Percentiles rank a stretch among this genome's conserved stretches.
Conservation (phyloP, 2,329 filamentous ascomycete genomes). For the Harringtonia lauricola region DNA sequence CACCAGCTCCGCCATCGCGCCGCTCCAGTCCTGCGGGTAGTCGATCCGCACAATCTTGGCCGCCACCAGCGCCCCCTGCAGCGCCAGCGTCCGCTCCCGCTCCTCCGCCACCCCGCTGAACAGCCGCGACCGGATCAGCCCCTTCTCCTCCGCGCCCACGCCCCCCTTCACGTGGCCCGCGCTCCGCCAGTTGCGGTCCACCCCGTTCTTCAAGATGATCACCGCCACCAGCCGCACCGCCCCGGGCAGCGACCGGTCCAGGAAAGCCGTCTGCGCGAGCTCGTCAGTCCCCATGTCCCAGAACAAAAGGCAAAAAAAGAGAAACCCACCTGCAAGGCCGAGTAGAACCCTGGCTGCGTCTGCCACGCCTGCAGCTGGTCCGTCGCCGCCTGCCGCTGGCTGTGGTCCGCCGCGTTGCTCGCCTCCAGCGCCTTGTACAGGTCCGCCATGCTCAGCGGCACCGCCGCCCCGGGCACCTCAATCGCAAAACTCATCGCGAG, state of each 20-base stretch:
- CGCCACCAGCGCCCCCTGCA: constrained; percentile 80
- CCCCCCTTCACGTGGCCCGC: constrained; percentile 48
- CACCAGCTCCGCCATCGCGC: constrained; percentile 49
- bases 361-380: constrained; percentile 68
- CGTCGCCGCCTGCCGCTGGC: constrained; percentile 54
- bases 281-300: not conserved
- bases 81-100: constrained; percentile 59
- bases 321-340: constrained; percentile 50
- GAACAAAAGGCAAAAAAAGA: not conserved
- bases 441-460: constrained; percentile 51
- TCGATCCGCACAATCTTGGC: constrained; percentile 86
- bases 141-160: constrained; percentile 64
- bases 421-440: constrained; percentile 54
- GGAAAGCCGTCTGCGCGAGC: constrained; percentile 55
- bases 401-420: constrained; percentile 50
- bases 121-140: constrained; percentile 61
- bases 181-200: constrained; percentile 86
- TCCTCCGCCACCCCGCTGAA: constrained; percentile 71
- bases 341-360: constrained; percentile 52
- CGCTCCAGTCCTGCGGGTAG: constrained; percentile 76
- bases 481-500: constrained; percentile 55
- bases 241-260: constrained; percentile 64
- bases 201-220: constrained; percentile 92
- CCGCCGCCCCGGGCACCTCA: constrained; percentile 75
- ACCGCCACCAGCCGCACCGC: constrained; percentile 82